A percentile compares a stretch with the other conserved stretches of the same genome.
Evolutionary conservation across 1,139 yeast genomes (phyloP).

Genomic region (Suhomyces bokatorum): DNA sequence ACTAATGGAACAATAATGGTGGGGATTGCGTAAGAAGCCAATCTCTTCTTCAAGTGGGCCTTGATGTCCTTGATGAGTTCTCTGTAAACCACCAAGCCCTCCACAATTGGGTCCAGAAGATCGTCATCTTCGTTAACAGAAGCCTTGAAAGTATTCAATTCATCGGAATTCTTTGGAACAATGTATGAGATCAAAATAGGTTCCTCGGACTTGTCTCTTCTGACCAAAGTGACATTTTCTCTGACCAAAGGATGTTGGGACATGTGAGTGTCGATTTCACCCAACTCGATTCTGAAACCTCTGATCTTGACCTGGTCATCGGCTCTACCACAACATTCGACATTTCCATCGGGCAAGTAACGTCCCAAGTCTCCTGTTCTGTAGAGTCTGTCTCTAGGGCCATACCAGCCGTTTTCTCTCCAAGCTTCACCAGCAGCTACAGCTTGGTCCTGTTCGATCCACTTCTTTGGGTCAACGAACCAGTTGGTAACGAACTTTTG

Average conservation of each 20-base stretch:
- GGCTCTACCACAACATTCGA: constrained; percentile 98
- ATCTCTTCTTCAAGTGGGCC: constrained; percentile 77
- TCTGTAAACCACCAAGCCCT: constrained; percentile 75
- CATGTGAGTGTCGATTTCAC: constrained; percentile 96
- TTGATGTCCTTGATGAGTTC: constrained; percentile 79
- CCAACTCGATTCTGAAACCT: constrained; percentile 97
- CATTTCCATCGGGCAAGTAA: constrained; percentile 93
- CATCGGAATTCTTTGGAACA: constrained; percentile 75
- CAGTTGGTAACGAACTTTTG: constrained; percentile 88
- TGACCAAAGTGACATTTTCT: constrained; percentile 90
- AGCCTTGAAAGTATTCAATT: constrained; percentile 53
- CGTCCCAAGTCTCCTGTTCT: constrained; percentile 98
- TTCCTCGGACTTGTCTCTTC: constrained; percentile 90
- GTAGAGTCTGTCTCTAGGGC: constrained; percentile 93
- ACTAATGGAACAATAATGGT: constrained; percentile 84
- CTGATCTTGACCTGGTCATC: constrained; percentile 98
- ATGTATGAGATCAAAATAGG: constrained; percentile 87
- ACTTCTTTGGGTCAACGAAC: constrained; percentile 67
- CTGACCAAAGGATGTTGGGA: constrained; percentile 90
- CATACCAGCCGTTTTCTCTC: constrained; percentile 81
- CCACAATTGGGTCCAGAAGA: constrained; percentile 65
- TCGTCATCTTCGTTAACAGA: constrained; percentile 31
- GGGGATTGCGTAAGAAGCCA: constrained; percentile 94
- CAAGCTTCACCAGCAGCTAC: constrained; percentile 54
- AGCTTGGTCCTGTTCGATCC: constrained; percentile 57